Evolutionary conservation across 1,139 yeast species (phyloP), one percentile per base, ranked within the genome.

Genomic region (Spathaspora sp.): DNA sequence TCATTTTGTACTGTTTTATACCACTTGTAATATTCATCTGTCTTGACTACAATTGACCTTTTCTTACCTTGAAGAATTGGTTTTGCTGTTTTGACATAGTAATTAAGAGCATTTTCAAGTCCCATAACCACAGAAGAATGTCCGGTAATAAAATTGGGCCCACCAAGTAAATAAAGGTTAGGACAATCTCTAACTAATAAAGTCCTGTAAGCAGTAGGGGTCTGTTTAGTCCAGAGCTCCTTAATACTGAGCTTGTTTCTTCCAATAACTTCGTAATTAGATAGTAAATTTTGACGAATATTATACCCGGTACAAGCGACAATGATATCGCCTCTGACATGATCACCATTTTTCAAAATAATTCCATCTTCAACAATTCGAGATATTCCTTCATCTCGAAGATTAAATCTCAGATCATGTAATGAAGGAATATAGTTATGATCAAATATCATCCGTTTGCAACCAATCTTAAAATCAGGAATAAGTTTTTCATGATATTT

Each of bases 281-380:
- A 29, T 5, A 41, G 38, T 43, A 57, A 56, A 42, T 67, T 56
- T 38, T 53, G 56, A 1, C 34, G 43, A 24, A 65, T 41, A 44
- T 70, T 57, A 53, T 73, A 73, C 3, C 78, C 78, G 27, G 77
- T 72, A 54, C 78, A 73, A 4, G 77, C 78, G 29, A 72, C 73
- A 41, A 73, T 70, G 16, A 72, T 64, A 53, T 73, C 78, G 3
- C 71, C 74, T 25, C 63, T 56, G 11, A 70, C 39, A 36, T 54
- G 58, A 29, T 56, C 51, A 0, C 75, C 77, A 40, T 60, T 57
- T 15, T 59, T 58, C 48, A 72, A 58, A n/a, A 66, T 55, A 15
- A 72, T 61, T 1, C 66, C 61, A 40, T 69, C 47, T 33, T 61
- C 67, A 15, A 60, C 65, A 15, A 72, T 58, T 27, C 57, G 56